Percentiles rank a stretch among this genome's conserved stretches.
phyloP scores from a whole-genome alignment of 2,329 filamentous ascomycete genomes.

The Colletotrichum plurivorum region DNA sequence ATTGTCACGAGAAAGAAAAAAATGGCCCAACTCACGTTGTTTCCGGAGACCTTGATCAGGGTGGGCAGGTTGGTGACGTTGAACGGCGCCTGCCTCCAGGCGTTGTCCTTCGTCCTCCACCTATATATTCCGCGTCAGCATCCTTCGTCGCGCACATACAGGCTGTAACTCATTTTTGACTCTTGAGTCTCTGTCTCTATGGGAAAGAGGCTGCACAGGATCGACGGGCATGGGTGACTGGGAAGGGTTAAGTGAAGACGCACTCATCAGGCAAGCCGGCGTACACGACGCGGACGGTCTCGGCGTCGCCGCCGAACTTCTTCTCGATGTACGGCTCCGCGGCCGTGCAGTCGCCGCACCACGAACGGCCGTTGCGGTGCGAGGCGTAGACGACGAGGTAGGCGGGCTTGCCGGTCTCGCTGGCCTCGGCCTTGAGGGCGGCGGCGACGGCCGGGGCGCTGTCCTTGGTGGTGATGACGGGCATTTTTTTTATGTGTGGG shows the following conservation, averaged over 20 bases:
- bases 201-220: not conserved
- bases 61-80: constrained; percentile 38
- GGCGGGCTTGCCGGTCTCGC: constrained; percentile 29
- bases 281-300: constrained; percentile 33
- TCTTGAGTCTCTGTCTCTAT: too few species aligned
- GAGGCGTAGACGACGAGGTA: constrained; percentile 39
- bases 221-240: not conserved
- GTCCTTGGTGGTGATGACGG: constrained; percentile 35
- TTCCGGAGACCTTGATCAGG: constrained; percentile 33
- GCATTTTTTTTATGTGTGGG: constrained; percentile 17
- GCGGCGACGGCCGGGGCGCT: constrained; percentile 29
- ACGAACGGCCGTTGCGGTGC: constrained; percentile 34
- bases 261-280: constrained; percentile 38
- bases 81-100: constrained; percentile 38
- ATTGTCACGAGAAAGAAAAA: not conserved
- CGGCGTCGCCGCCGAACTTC: constrained; percentile 30
- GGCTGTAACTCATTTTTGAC: not conserved
- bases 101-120: constrained; percentile 38
- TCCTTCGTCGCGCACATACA: not conserved
- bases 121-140: not conserved
- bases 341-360: constrained; percentile 36
- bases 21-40: constrained; percentile 22
- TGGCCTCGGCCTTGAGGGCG: constrained; percentile 34
- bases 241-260: not conserved
- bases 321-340: constrained; percentile 39